Conservation (phyloP, 257 asterid species). For the Solanum bulbocastanum region DNA sequence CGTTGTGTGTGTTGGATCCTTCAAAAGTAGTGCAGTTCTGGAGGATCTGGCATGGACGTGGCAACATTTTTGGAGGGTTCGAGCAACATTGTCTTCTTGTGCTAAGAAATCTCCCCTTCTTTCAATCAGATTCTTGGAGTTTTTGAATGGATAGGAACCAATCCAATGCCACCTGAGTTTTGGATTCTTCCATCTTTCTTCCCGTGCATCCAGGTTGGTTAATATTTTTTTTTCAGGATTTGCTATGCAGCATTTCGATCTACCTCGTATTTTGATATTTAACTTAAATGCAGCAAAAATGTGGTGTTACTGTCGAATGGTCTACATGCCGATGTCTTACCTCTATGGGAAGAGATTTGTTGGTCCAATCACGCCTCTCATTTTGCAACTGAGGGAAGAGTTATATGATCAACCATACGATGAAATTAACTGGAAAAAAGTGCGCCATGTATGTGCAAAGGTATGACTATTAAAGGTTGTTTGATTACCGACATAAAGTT, state of each 20-base stretch:
- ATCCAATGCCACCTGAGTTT: constrained; percentile 78
- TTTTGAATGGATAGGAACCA: constrained; percentile 63
- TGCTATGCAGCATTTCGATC: background rate
- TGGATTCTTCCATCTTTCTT: constrained; percentile 69
- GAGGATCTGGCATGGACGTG: background rate
- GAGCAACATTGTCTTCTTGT: background rate
- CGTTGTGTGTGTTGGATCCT: background rate
- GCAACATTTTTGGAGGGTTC: background rate
- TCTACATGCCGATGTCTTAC: constrained; percentile 80
- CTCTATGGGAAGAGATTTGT: constrained; percentile 66
- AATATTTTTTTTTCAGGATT: background rate
- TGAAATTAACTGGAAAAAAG: constrained; percentile 47
- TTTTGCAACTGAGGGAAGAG: constrained; percentile 51
- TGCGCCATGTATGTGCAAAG: constrained; percentile 55
- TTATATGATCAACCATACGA: constrained; percentile 48
- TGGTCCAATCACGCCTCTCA: constrained; percentile 61
- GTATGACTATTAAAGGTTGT: constrained; percentile 11
- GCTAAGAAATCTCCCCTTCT: background rate
- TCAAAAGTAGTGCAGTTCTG: background rate
- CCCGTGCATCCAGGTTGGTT: constrained; percentile 71
- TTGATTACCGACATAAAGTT: background rate
- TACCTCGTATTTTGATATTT: background rate
- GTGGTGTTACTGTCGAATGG: constrained; percentile 79
- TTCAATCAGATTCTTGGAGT: constrained; percentile 48
- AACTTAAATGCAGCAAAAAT: constrained; percentile 43